These are phyloP conservation scores for Agaricus blazei DNA, from an alignment of 768 basidiomycete species.

Conservation along the genomic window DNA sequence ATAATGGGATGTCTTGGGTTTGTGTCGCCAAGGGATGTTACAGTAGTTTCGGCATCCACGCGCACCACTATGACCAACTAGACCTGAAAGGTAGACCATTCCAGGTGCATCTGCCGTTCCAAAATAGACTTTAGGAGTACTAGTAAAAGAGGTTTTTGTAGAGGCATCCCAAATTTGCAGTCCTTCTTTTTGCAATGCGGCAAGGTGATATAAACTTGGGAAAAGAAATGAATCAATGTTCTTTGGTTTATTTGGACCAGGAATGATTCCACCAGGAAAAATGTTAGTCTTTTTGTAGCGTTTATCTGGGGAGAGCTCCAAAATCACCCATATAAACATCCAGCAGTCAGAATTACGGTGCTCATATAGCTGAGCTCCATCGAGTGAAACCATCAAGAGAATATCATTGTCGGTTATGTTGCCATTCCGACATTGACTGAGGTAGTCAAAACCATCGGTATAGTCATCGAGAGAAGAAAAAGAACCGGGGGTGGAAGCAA, in stretches of 20 bases:
- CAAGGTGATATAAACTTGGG: conserved; percentile 26
- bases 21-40: not conserved
- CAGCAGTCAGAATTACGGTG: conserved; percentile 28
- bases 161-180: conserved; percentile 26
- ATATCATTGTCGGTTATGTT: conserved; percentile 22
- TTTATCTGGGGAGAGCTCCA: conserved; percentile 19
- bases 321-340: conserved; percentile 24
- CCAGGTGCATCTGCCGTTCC: conserved; percentile 31
- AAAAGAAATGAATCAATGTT: conserved; percentile 29
- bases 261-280: conserved; percentile 19
- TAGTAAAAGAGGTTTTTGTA: conserved; percentile 12
- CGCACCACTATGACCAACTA: conserved; percentile 24
- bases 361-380: conserved; percentile 35
- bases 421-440: conserved; percentile 13
- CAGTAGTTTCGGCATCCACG: conserved; percentile 9
- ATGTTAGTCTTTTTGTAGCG: conserved; percentile 22
- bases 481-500: not conserved
- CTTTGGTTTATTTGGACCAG: conserved; percentile 26
- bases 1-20: conserved; percentile 15
- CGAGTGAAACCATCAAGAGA: conserved; percentile 27
- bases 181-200: conserved; percentile 25
- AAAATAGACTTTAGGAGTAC: conserved; percentile 17
- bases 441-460: conserved; percentile 21
- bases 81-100: conserved; percentile 24
- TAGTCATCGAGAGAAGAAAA: conserved; percentile 18